These are phyloP conservation scores for Leccinum sublutescens DNA, from an alignment of 768 basidiomycete genomes.

Conservation along the genomic window DNA sequence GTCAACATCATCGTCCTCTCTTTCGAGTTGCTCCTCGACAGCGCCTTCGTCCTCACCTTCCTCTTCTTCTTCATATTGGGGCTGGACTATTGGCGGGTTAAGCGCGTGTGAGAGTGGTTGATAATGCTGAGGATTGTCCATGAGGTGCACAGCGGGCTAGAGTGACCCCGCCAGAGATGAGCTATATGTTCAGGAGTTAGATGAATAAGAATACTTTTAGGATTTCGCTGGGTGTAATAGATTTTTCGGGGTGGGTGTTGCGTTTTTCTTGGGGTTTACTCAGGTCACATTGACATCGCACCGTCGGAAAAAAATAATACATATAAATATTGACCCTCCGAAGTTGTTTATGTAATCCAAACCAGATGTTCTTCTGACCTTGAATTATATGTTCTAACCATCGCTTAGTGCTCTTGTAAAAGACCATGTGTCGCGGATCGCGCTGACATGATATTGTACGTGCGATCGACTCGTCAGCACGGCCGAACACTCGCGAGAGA, in stretches of 20 bases:
- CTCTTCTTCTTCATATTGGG: slow-evolving; percentile 50
- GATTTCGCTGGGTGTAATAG: slow-evolving; percentile 33
- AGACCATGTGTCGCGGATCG: no score
- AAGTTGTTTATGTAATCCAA: slow-evolving; percentile 19
- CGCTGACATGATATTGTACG: no score
- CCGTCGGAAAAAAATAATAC: slow-evolving; percentile 24
- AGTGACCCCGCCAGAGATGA: slow-evolving; percentile 10
- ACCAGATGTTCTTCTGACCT: not conserved
- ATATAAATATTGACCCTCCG: slow-evolving; percentile 24
- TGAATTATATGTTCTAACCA: no score
- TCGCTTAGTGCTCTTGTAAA: no score
- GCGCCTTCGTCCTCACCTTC: slow-evolving; percentile 77
- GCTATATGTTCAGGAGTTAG: slow-evolving; percentile 25
- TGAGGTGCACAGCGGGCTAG: slow-evolving; percentile 13
- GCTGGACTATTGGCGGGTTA: slow-evolving; percentile 46
- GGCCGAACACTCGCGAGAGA: slow-evolving; percentile 1
- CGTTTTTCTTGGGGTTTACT: slow-evolving; percentile 29
- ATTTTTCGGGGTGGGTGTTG: slow-evolving; percentile 30
- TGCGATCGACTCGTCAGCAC: no score
- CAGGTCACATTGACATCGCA: slow-evolving; percentile 22
- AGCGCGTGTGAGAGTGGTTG: slow-evolving; percentile 80
- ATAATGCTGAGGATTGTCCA: slow-evolving; percentile 77
- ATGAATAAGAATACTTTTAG: slow-evolving; percentile 20
- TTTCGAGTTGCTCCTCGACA: slow-evolving; percentile 64
- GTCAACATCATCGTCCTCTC: slow-evolving; percentile 43